Evolutionary conservation across 805 yeast genomes (phyloP).

Genomic region (Lachancea thermotolerans): DNA sequence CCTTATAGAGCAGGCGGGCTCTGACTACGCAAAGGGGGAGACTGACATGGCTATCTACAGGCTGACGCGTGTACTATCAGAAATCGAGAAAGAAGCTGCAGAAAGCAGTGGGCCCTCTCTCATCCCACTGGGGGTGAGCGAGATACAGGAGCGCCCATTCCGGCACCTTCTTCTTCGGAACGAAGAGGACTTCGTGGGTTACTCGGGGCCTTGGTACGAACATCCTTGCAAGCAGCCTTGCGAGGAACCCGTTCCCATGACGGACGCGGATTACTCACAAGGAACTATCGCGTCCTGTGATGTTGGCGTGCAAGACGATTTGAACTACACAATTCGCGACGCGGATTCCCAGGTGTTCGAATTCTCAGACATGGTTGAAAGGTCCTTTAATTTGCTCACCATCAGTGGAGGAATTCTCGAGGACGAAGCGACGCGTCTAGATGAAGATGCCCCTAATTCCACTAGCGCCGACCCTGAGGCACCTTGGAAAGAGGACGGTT

Average conservation of each 20-base stretch:
- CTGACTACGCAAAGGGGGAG: constrained; percentile 6
- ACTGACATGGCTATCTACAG: constrained; percentile 7
- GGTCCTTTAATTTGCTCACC: constrained; percentile 3
- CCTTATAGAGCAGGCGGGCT: constrained; percentile 4
- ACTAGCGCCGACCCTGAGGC: constrained; percentile 2
- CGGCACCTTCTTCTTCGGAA: not conserved
- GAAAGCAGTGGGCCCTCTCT: not conserved
- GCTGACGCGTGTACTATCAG: constrained; percentile 4
- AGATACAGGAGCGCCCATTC: not conserved
- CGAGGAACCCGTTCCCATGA: not conserved
- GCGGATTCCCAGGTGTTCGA: constrained; percentile 3
- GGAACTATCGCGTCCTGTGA: not conserved
- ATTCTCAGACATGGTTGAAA: constrained; percentile 5
- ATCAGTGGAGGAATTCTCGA: constrained; percentile 2
- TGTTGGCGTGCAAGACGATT: not conserved
- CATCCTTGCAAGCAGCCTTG: no score
- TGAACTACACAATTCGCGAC: not conserved
- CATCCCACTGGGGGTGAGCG: not conserved
- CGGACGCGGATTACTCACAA: not conserved
- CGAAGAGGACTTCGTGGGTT: not conserved
- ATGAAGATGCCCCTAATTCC: constrained; percentile 1
- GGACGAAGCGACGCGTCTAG: constrained; percentile 6
- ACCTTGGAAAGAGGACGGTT: constrained; percentile 1
- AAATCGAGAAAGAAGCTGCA: constrained; percentile 1
- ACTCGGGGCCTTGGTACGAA: not conserved